A percentile compares a stretch with the other conserved stretches of the same genome.
phyloP scores from a whole-genome alignment of 2,329 filamentous ascomycete genomes.

The Fusarium sp. region DNA sequence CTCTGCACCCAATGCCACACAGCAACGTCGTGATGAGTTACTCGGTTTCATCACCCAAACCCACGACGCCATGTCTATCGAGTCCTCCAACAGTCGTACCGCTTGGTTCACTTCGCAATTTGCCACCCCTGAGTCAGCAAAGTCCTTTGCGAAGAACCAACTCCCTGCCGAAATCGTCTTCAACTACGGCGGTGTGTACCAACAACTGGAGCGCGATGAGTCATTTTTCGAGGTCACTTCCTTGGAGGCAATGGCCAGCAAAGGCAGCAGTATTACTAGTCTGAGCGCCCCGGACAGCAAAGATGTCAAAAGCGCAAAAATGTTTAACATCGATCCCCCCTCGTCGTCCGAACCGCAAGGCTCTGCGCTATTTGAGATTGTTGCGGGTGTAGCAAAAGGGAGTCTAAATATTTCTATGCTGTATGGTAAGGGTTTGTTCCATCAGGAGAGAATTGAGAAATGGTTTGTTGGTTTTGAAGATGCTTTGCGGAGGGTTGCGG shows the following conservation, averaged over 20 bases:
- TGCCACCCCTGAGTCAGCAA: conserved; percentile 14
- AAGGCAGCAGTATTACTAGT: not conserved
- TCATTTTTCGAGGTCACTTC: conserved; percentile 12
- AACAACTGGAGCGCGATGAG: conserved; percentile 14
- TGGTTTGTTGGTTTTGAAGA: conserved; percentile 13
- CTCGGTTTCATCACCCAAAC: conserved; percentile 11
- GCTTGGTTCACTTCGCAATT: conserved; percentile 27
- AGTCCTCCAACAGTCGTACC: conserved; percentile 4
- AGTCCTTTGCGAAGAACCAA: conserved; percentile 3
- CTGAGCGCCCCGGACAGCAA: not conserved
- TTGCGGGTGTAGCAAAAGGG: conserved; percentile 13
- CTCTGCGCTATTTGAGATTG: conserved; percentile 14
- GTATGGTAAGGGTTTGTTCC: conserved; percentile 9
- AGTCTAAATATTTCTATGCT: conserved; percentile 12
- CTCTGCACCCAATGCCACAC: not conserved
- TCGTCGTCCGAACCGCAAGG: conserved; percentile 4
- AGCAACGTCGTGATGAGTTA: not conserved
- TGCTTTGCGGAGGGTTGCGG: not conserved
- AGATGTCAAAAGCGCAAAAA: not conserved
- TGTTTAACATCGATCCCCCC: conserved; percentile 7
- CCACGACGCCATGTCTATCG: conserved; percentile 15
- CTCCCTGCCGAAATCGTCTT: conserved; percentile 25
- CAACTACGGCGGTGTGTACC: conserved; percentile 16
- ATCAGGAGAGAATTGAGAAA: conserved; percentile 7
- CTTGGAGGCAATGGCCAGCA: conserved; percentile 12